Conservation (phyloP, 2,329 filamentous ascomycete genomes). For the Botrytis aclada region DNA sequence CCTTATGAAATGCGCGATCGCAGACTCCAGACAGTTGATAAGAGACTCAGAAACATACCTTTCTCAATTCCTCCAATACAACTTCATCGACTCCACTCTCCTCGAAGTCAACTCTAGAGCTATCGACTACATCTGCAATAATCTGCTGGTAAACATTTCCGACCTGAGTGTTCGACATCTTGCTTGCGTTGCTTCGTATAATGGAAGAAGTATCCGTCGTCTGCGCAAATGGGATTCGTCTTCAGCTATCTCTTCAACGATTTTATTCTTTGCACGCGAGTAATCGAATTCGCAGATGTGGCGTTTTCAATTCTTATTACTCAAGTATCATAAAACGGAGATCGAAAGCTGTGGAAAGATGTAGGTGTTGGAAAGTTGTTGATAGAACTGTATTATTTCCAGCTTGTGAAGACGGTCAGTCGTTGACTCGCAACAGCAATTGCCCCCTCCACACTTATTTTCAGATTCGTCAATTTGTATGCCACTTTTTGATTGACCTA, state of each 20-base stretch:
- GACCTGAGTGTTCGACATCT: slow-evolving; percentile 37
- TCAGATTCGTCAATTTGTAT: not conserved
- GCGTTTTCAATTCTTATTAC: not conserved
- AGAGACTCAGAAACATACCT: slow-evolving; percentile 59
- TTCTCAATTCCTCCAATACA: slow-evolving; percentile 81
- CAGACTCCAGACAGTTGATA: not conserved
- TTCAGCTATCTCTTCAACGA: not conserved
- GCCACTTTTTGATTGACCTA: slow-evolving; percentile 6
- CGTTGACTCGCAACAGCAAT: slow-evolving; percentile 5
- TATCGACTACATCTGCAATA: slow-evolving; percentile 83
- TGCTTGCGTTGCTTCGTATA: slow-evolving; percentile 21
- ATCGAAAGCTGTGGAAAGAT: not conserved
- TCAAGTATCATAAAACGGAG: not conserved
- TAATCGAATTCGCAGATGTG: slow-evolving; percentile 5
- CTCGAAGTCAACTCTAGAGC: slow-evolving; percentile 92
- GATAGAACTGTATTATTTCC: not conserved
- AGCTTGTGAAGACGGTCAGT: not conserved
- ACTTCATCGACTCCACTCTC: slow-evolving; percentile 88
- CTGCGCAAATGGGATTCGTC: not conserved
- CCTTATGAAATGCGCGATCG: slow-evolving; percentile 1
- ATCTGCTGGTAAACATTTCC: slow-evolving; percentile 78
- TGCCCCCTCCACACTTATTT: not conserved
- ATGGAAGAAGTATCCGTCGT: not conserved
- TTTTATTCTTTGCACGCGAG: slow-evolving; percentile 4
- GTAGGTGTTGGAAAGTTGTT: not conserved